A percentile compares a stretch with the other conserved stretches of the same genome.
These are phyloP conservation scores for Dictyostelium intermedium DNA, from an alignment of 78 protist genomes.

Conservation along the genomic window DNA sequence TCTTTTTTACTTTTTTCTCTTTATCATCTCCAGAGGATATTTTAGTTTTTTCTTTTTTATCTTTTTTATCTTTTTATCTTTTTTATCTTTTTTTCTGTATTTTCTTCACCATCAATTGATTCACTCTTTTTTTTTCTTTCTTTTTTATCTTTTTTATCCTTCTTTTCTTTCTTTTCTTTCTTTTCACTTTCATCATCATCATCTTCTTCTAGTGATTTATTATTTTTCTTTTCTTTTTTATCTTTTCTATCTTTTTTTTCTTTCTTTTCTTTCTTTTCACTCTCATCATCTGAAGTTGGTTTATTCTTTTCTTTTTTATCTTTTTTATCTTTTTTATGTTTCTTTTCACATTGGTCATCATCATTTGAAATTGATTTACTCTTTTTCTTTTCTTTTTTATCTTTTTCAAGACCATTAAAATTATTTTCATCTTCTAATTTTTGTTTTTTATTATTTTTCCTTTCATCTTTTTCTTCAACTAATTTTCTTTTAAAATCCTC, in stretches of 20 bases:
- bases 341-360: background rate
- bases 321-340: background rate
- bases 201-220: no score
- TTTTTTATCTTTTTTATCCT: no score
- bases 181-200: no score
- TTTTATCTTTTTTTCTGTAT: no score
- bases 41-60: background rate
- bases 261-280: background rate
- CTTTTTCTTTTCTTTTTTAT: background rate
- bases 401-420: background rate
- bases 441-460: background rate
- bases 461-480: background rate
- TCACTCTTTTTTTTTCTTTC: no score
- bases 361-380: background rate
- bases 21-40: background rate
- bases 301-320: background rate
- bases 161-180: no score
- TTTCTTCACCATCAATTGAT: no score
- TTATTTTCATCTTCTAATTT: background rate
- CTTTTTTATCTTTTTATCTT: background rate
- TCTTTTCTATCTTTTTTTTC: background rate
- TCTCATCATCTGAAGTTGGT: no score
- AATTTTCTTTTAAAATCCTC: background rate
- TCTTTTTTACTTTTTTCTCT: slow-evolving; percentile 16
- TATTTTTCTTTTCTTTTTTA: background rate